These are phyloP conservation scores for Spironucleus salmonicida DNA, from an alignment of 208 protist species.

Conservation along the genomic window DNA sequence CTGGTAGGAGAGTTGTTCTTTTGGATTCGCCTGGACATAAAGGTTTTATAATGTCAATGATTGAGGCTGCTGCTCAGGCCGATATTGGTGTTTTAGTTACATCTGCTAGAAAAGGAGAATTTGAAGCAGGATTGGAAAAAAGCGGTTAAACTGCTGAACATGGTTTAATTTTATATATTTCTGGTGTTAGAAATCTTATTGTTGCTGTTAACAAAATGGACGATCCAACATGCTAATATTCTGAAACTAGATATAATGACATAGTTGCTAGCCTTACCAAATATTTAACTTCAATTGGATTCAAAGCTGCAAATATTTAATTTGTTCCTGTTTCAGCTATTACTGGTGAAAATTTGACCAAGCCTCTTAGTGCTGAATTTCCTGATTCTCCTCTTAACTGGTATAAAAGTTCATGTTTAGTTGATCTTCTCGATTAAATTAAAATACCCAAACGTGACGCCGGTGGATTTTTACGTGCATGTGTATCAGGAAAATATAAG, in stretches of 20 bases:
- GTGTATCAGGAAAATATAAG: constrained; percentile 17
- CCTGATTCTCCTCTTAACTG: neutral
- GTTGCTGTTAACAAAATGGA: constrained; percentile 42
- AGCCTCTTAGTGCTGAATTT: neutral
- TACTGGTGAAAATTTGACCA: constrained; percentile 34
- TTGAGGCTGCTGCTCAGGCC: constrained; percentile 34
- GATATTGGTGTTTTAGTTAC: constrained; percentile 36
- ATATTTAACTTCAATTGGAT: constrained; percentile 34
- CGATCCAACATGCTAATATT: constrained; percentile 36
- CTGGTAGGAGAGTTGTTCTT: neutral
- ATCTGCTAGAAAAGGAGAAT: constrained; percentile 38
- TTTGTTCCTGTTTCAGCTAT: constrained; percentile 41
- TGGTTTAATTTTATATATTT: constrained; percentile 15
- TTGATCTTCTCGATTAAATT: constrained; percentile 29
- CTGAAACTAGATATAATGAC: constrained; percentile 30
- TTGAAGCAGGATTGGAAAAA: constrained; percentile 37
- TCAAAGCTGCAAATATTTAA: constrained; percentile 6
- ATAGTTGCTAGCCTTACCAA: constrained; percentile 24
- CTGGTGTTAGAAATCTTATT: constrained; percentile 34
- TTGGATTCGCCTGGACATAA: constrained; percentile 35
- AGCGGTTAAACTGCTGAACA: constrained; percentile 33
- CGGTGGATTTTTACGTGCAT: constrained; percentile 18
- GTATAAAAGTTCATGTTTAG: constrained; percentile 32
- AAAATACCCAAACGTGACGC: constrained; percentile 33
- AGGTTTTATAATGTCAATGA: constrained; percentile 32